phyloP scores from a whole-genome alignment of 2,329 filamentous ascomycete species.

The Trichoderma aggressivum region DNA sequence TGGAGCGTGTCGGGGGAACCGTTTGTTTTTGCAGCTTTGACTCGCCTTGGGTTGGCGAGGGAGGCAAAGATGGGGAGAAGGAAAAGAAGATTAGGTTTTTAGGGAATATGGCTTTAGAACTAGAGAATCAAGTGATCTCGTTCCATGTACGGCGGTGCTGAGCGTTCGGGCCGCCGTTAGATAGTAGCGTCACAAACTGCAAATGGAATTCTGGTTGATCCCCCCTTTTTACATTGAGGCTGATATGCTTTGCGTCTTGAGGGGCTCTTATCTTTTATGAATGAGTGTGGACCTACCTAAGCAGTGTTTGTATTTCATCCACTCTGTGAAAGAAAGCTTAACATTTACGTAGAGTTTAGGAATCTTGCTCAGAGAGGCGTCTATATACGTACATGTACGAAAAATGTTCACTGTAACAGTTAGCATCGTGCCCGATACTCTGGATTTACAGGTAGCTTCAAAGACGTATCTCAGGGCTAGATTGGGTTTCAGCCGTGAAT shows the following conservation, averaged over 20 bases:
- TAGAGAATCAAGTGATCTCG: slow-evolving; percentile 36
- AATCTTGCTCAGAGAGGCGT: too few species aligned
- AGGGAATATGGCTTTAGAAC: slow-evolving; percentile 18
- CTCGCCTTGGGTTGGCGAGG: background rate
- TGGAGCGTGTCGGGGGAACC: slow-evolving; percentile 29
- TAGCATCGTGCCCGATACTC: too few species aligned
- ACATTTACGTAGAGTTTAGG: background rate
- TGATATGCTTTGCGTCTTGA: background rate
- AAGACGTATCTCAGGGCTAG: too few species aligned
- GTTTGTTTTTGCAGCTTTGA: slow-evolving; percentile 23
- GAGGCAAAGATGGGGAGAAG: background rate
- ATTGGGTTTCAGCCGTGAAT: too few species aligned
- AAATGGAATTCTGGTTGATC: slow-evolving; percentile 14
- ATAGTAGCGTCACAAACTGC: slow-evolving; percentile 13
- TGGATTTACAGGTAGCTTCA: too few species aligned
- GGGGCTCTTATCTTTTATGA: background rate
- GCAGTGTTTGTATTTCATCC: background rate
- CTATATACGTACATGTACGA: too few species aligned
- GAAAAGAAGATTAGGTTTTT: background rate
- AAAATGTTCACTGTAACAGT: too few species aligned
- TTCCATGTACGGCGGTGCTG: slow-evolving; percentile 14
- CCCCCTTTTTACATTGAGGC: background rate
- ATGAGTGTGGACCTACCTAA: background rate
- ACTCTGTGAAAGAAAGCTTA: too few species aligned
- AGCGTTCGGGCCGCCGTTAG: slow-evolving; percentile 5